These are phyloP conservation scores for Xylariaceae sp. DNA, from an alignment of 2,329 filamentous ascomycete species.

Conservation along the genomic window DNA sequence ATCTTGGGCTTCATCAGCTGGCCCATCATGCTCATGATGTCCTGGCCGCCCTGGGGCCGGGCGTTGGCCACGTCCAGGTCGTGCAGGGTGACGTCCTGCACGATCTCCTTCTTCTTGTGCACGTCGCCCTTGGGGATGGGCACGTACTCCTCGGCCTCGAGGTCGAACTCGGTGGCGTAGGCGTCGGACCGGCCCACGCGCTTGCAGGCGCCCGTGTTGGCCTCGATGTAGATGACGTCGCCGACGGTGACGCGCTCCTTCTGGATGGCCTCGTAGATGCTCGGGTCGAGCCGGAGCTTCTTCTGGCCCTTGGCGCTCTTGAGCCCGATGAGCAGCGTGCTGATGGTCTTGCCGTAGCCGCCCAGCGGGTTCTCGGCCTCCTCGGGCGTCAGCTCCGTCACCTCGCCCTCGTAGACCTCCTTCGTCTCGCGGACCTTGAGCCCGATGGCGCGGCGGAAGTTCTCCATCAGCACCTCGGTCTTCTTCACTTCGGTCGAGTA, in stretches of 20 bases:
- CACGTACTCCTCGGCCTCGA: conserved; percentile 98
- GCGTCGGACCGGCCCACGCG: conserved; percentile 92
- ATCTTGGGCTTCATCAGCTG: conserved; percentile 99
- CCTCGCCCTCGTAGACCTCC: conserved; percentile 98
- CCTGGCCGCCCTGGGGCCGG: conserved; percentile 90
- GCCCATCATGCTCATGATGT: conserved; percentile 99
- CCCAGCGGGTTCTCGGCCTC: conserved; percentile 97
- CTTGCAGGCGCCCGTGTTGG: conserved; percentile 97
- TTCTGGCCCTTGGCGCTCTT: conserved; percentile 97
- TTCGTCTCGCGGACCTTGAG: conserved; percentile 97
- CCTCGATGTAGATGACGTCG: conserved; percentile 98
- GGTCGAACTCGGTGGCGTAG: conserved; percentile 95
- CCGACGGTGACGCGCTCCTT: conserved; percentile 95
- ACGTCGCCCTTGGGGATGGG: conserved; percentile 98
- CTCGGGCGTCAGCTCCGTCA: conserved; percentile 94
- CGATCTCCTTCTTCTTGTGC: conserved; percentile 99
- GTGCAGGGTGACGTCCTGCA: conserved; percentile 95
- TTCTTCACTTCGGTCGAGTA: conserved; percentile 99
- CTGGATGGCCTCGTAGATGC: conserved; percentile 98
- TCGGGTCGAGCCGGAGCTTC: conserved; percentile 92
- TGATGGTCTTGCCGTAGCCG: conserved; percentile 95
- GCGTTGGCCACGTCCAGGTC: conserved; percentile 95
- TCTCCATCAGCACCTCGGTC: conserved; percentile 98
- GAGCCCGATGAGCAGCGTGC: conserved; percentile 85
- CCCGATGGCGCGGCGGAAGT: conserved; percentile 93